Evolutionary conservation across 768 basidiomycete species (phyloP).

Genomic region (Lactarius indigo): DNA sequence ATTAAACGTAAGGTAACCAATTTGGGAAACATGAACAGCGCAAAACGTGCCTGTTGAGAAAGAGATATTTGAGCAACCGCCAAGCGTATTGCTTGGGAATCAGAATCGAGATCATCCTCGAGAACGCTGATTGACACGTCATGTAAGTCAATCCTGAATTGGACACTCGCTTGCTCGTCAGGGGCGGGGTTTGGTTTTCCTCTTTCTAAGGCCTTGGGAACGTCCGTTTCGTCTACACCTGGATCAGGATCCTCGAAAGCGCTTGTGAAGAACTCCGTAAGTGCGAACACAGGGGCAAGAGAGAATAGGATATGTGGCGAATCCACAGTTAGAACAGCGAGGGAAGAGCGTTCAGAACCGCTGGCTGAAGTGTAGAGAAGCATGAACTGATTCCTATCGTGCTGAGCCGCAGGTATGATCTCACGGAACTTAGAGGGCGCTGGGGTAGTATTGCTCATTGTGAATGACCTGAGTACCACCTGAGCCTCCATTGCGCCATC

Average conservation of each 20-base stretch:
- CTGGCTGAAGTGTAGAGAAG: conserved; percentile 79
- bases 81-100: conserved; percentile 84
- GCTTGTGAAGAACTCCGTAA: conserved; percentile 81
- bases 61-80: conserved; percentile 81
- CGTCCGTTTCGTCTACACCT: conserved; percentile 20
- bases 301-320: conserved; percentile 92
- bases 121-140: conserved; percentile 86
- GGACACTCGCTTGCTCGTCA: conserved; percentile 33
- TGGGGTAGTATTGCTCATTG: conserved; percentile 82
- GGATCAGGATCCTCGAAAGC: conserved; percentile 38
- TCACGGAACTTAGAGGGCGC: conserved; percentile 86
- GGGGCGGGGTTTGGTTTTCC: conserved; percentile 1
- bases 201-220: conserved; percentile 22
- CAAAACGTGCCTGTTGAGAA: conserved; percentile 74
- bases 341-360: conserved; percentile 48
- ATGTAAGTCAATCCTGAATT: conserved; percentile 85
- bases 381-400: conserved; percentile 91
- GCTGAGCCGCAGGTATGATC: conserved; percentile 88
- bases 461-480: conserved; percentile 84
- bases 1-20: background rate
- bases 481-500: conserved; percentile 87
- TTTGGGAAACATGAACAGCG: background rate
- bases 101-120: conserved; percentile 73
- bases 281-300: conserved; percentile 82
- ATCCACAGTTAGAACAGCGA: conserved; percentile 86